These are phyloP conservation scores for Xylaria telfairii DNA, from an alignment of 495 filamentous ascomycete genomes.

Conservation along the genomic window DNA sequence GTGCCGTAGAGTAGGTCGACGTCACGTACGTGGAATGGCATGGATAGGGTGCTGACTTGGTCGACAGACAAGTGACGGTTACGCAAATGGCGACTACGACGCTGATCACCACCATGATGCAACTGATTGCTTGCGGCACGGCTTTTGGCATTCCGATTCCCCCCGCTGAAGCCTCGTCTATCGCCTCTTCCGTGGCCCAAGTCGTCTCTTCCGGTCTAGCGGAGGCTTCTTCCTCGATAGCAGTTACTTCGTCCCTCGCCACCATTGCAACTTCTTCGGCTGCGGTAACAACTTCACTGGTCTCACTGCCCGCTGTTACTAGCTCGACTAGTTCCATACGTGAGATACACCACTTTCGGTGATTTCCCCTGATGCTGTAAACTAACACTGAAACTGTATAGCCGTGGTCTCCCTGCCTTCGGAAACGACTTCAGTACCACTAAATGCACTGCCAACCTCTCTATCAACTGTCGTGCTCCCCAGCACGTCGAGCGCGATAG, in stretches of 20 bases:
- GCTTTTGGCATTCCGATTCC: constrained; percentile 26
- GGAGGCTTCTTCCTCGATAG: background rate
- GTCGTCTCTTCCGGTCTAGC: constrained; percentile 28
- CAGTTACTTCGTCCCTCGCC: constrained; percentile 15
- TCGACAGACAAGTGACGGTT: constrained; percentile 21
- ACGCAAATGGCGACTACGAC: constrained; percentile 36
- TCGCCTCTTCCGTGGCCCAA: constrained; percentile 35
- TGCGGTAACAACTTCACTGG: background rate
- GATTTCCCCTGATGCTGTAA: background rate
- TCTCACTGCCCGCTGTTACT: too few relatives aligned
- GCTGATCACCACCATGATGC: constrained; percentile 37
- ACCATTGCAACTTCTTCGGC: constrained; percentile 11
- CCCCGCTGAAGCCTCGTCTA: constrained; percentile 26
- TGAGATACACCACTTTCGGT: background rate
- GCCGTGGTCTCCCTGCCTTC: background rate
- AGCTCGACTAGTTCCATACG: constrained; percentile 4
- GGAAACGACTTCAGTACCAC: background rate
- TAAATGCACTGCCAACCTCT: background rate
- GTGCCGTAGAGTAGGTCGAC: background rate
- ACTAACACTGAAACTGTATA: background rate
- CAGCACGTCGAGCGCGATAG: constrained; percentile 10
- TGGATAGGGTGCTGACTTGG: background rate
- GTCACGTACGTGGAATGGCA: background rate
- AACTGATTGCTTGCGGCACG: constrained; percentile 35
- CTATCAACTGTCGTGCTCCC: constrained; percentile 16